Base-by-base conservation (phyloP, 805 yeast genomes). In the Kluyveromyces dobzhanskii region DNA sequence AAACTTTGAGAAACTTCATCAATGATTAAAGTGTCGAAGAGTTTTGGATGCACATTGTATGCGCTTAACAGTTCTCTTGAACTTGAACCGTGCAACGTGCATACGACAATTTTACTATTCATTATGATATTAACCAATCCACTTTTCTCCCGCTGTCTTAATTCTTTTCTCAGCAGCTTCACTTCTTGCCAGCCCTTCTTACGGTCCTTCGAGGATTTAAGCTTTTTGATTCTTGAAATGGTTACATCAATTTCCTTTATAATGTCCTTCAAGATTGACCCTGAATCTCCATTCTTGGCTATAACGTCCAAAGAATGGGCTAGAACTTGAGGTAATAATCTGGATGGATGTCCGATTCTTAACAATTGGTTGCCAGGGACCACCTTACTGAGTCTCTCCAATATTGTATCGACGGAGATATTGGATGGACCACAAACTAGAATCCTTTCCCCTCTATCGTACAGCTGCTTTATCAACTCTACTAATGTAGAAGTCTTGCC, bases 1-100 rank as follows among this genome's bases (percentile, higher is more conserved):
- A 90, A 62, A 9, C 96, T 73, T 58, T 90, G 98, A 0, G 97
- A 86, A 0, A 90, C 96, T 59, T 90, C 98, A 61, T 90, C 98
- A 26, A 90, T 88, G 10, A 92, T 83, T 24, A 90, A 67, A 0
- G 94, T 77, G 46, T 85, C 85, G 53, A 90, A 85, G 10, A 78
- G 54, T 24, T 59, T 56, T 4, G 61, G 54, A 1, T 42, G 47
- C 1, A 55, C 58, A 26, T 46, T 48, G 49, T 75, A 73, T 30
- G 78, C 61, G 3, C 73, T 67, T n/a, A 73, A 66, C 8, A 87
- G 59, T 35, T 82, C 87, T 49, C 78, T 66, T 0, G 86, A 69
- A 8, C 94, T 86, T 0, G 95, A 75, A 0, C 96, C 95, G 60
- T 90, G 97, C 13, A 92, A 67, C 0, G 98, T 90, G 3, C 88